Evolutionary conservation across 202 grass and related monocot species (phyloP).

Genomic region (Zizania palustris): DNA sequence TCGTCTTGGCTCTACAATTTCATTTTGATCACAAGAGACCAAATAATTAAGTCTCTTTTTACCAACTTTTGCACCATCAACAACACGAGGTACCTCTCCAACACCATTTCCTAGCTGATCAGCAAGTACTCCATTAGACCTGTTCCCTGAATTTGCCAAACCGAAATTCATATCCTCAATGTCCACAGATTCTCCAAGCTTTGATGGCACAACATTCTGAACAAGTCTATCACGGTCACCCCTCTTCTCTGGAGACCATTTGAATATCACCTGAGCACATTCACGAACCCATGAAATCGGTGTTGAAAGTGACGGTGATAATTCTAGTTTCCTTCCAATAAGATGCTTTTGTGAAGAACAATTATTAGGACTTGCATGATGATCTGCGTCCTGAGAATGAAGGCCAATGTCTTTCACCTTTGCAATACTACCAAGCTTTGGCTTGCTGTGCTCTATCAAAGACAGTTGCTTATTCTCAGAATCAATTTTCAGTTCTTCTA

Average conservation of each 20-base stretch:
- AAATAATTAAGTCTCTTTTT: slow-evolving; percentile 54
- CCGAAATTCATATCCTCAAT: not conserved
- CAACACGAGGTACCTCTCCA: slow-evolving; percentile 25
- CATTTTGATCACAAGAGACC: slow-evolving; percentile 44
- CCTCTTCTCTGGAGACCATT: slow-evolving; percentile 66
- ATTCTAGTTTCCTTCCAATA: slow-evolving; percentile 46
- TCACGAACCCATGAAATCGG: slow-evolving; percentile 78
- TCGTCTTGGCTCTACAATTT: slow-evolving; percentile 46
- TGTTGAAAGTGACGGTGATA: slow-evolving; percentile 49
- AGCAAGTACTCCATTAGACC: too few species aligned
- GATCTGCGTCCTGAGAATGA: slow-evolving; percentile 27
- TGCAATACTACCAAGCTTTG: slow-evolving; percentile 38
- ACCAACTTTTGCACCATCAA: slow-evolving; percentile 33
- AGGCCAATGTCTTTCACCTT: slow-evolving; percentile 32
- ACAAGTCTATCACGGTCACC: slow-evolving; percentile 41
- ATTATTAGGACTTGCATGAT: slow-evolving; percentile 7
- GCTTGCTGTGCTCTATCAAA: slow-evolving; percentile 35
- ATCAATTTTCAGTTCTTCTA: slow-evolving; percentile 68
- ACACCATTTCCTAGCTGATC: slow-evolving; percentile 22
- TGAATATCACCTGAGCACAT: slow-evolving; percentile 77
- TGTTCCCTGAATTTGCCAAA: not conserved
- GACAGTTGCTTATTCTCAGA: slow-evolving; percentile 61
- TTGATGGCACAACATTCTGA: slow-evolving; percentile 26
- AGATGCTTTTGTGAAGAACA: slow-evolving; percentile 46
- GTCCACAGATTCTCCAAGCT: slow-evolving; percentile 37